Evolutionary conservation across 208 protist species (phyloP).

Genomic region (Leishmania lainsoni): DNA sequence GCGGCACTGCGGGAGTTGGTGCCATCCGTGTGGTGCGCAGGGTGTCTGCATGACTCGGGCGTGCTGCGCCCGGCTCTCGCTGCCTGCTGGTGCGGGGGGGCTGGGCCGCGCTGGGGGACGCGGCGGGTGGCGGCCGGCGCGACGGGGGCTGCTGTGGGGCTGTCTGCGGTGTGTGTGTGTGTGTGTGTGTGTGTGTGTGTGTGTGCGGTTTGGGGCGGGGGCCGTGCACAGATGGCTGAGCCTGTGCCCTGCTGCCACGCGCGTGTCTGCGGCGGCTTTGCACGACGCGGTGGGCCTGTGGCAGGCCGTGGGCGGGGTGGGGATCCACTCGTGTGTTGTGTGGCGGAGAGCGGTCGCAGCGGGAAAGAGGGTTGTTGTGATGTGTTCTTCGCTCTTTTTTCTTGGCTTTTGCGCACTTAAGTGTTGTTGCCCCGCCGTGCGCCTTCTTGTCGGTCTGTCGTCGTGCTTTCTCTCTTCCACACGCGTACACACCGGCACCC

Average conservation of each 20-base stretch:
- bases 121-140: neutral
- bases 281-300: neutral
- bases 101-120: neutral
- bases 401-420: neutral
- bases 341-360: neutral
- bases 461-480: neutral
- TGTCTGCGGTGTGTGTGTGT: neutral
- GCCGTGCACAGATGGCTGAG: neutral
- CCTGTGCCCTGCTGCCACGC: neutral
- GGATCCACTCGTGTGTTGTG: neutral
- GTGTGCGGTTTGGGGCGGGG: neutral
- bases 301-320: neutral
- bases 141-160: neutral
- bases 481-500: neutral
- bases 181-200: neutral
- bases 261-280: neutral
- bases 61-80: no score
- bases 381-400: neutral
- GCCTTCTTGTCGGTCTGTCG: neutral
- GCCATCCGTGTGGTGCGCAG: neutral
- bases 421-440: neutral
- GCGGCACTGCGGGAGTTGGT: neutral
- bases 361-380: neutral
- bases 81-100: neutral
- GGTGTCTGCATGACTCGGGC: neutral